Base-by-base conservation (phyloP, 73 alveolate genomes). In the Paramecium sonneborni region DNA sequence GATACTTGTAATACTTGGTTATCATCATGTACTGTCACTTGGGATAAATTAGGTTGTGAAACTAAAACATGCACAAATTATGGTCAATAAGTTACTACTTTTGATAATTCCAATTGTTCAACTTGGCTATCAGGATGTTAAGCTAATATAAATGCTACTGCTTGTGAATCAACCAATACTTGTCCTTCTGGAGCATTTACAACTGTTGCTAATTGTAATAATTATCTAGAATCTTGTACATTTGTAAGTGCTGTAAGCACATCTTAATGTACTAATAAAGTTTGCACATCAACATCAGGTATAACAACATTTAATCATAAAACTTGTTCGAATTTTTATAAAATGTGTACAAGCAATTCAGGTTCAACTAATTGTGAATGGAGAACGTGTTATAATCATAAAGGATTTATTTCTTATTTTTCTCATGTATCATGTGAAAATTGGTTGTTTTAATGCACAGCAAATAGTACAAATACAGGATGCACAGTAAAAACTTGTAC, bases 351-450 rank as follows among this genome's bases (percentile, higher is more conserved):
- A 5, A 38, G 32, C 32, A 72, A 72, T 72, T 28, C 86, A 28
- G 86, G 62, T 3, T 32, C 58, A 32, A 72, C 12, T 72, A 18
- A 21, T 72, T 72, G 86, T 37, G 58, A 34, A 38, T 72, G 86
- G 86, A 30, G 34, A 7, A 72, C 58, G 11, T 72, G 86, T 15
- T 72, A 72, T 72, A 72, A 72, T 72, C 86, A 72, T 72, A 37
- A 37, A 34, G 57, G 58, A 15, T 72, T 35, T 28, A 41, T 72
- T 12, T 20, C 57, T 12, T 28, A 32, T 35, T 72, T 72, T 38
- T 32, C 55, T 0, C 58, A 72, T 38, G 57, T 12, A 12, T 20
- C 55, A 28, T 72, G 86, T 34, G 58, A 35, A 15, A 34, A 72
- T 34, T 72, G 86, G 86, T 35, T 72, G 20, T 38, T 35, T 72